phyloP scores from a whole-genome alignment of 2,329 filamentous ascomycete genomes.

The Phialemoniopsis sp. region DNA sequence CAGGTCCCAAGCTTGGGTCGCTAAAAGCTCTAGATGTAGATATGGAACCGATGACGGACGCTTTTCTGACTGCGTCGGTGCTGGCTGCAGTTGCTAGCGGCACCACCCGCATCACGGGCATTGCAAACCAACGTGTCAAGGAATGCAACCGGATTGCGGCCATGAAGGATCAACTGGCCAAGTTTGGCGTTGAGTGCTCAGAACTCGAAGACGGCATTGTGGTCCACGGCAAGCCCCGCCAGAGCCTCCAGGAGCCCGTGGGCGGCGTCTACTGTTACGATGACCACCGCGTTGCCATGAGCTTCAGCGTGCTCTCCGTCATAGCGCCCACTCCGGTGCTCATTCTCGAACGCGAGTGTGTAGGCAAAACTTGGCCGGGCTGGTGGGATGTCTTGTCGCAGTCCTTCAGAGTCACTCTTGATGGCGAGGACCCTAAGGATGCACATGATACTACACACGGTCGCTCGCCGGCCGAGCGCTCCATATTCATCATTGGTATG shows the following conservation, averaged over 20 bases:
- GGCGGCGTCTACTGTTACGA: constrained; percentile 87
- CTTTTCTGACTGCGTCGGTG: constrained; percentile 91
- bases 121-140: constrained; percentile 96
- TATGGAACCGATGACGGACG: constrained; percentile 99
- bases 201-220: constrained; percentile 96
- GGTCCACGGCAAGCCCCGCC: constrained; percentile 48
- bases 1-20: constrained; percentile 71
- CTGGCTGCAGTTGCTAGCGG: constrained; percentile 84
- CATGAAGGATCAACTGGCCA: constrained; percentile 91
- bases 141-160: constrained; percentile 95
- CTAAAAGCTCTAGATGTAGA: constrained; percentile 82
- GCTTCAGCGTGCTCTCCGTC: constrained; percentile 84
- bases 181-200: constrained; percentile 82
- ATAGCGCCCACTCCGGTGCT: constrained; percentile 68
- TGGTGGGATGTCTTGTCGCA: constrained; percentile 92
- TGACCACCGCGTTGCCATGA: constrained; percentile 97
- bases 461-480: constrained; percentile 41
- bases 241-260: constrained; percentile 48
- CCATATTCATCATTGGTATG: constrained; percentile 96
- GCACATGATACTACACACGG: constrained; percentile 29
- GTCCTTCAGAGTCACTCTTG: constrained; percentile 71
- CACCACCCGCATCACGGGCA: constrained; percentile 83
- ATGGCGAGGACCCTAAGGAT: constrained; percentile 61
- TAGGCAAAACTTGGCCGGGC: constrained; percentile 96
- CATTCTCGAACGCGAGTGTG: constrained; percentile 86